A percentile compares a stretch with the other conserved stretches of the same genome.
These are phyloP conservation scores for Chrysoporthe deuterocubensis DNA, from an alignment of 2,329 filamentous ascomycete genomes.

Conservation along the genomic window DNA sequence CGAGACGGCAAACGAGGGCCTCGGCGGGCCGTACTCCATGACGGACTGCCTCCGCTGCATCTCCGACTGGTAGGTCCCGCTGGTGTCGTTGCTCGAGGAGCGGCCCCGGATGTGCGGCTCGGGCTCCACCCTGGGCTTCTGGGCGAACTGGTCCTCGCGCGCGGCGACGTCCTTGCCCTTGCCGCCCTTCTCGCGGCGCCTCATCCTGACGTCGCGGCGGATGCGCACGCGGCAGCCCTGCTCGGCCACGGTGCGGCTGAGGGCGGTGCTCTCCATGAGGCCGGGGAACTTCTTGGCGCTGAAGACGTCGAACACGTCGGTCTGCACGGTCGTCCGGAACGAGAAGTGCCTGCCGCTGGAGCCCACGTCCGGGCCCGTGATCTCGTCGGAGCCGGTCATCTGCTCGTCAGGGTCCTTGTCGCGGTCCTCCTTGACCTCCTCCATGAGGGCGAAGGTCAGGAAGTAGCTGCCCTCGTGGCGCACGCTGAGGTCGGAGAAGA, in stretches of 20 bases:
- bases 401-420: slow-evolving; percentile 67
- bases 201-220: slow-evolving; percentile 68
- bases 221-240: slow-evolving; percentile 97
- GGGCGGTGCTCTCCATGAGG: slow-evolving; percentile 81
- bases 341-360: slow-evolving; percentile 22
- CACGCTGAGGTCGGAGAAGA: slow-evolving; percentile 95
- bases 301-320: slow-evolving; percentile 82
- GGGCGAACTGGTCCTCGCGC: slow-evolving; percentile 38
- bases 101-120: slow-evolving; percentile 38
- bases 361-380: slow-evolving; percentile 35
- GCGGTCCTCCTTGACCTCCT: slow-evolving; percentile 84
- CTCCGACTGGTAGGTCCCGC: slow-evolving; percentile 37
- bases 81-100: slow-evolving; percentile 40
- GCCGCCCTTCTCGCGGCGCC: slow-evolving; percentile 55
- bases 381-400: slow-evolving; percentile 38
- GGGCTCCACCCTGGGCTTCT: slow-evolving; percentile 39
- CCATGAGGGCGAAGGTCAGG: slow-evolving; percentile 90
- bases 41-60: slow-evolving; percentile 39
- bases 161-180: slow-evolving; percentile 34
- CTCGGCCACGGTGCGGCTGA: slow-evolving; percentile 91
- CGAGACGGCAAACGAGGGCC: slow-evolving; percentile 32
- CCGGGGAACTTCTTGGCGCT: slow-evolving; percentile 99
- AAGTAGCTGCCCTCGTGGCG: slow-evolving; percentile 92
- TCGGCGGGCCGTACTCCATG: slow-evolving; percentile 39
- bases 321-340: slow-evolving; percentile 56